Evolutionary conservation across 1,139 yeast species (phyloP), one percentile per base, ranked within the genome.

Genomic region (Pichia sp.): DNA sequence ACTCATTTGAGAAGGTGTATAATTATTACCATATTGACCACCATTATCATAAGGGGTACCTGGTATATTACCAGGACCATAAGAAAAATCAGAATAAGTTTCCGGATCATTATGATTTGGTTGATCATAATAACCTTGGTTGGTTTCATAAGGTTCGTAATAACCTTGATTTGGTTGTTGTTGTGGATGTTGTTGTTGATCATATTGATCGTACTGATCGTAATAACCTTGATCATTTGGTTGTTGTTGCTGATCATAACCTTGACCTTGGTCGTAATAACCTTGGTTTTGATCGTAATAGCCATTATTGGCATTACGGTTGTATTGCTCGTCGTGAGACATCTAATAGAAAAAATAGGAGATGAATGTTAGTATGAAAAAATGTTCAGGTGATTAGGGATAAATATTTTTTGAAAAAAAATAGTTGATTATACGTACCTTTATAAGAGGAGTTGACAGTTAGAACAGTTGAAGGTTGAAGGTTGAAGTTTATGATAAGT

Each of bases 1-100:
- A 58, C 86, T 78, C 83, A 82, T 77, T 60, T 82, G 89, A 15
- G 88, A 79, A 23, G 91, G 86, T 41, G 91, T 79, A 43, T 58
- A 58, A 41, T 57, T 59, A 37, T 88, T 84, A 38, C 67, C 71
- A 58, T 80, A 84, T 51, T 84, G 85, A 12, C 18, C 34, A 31
- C 45, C 43, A 25, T 39, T 35, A 58, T 79, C 86, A 56, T 79
- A 80, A 23, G 79, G 79, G 25, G 78, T 72, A 40, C 86, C 86
- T 28, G 84, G 82, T 41, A 80, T 72, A 51, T 79, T 84, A 45
- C 67, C 59, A 50, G 67, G 62, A 43, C 84, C 84, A 54, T 81
- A 80, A 51, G 83, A 74, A 58, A 82, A 82, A 59, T 82, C 91
- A 25, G 86, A 78, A 51, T 81, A 83, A 40, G 84, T 84, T 62